These are phyloP conservation scores for Coemansia sp. DNA, from an alignment of 192 early-diverging fungal genomes.

Conservation along the genomic window DNA sequence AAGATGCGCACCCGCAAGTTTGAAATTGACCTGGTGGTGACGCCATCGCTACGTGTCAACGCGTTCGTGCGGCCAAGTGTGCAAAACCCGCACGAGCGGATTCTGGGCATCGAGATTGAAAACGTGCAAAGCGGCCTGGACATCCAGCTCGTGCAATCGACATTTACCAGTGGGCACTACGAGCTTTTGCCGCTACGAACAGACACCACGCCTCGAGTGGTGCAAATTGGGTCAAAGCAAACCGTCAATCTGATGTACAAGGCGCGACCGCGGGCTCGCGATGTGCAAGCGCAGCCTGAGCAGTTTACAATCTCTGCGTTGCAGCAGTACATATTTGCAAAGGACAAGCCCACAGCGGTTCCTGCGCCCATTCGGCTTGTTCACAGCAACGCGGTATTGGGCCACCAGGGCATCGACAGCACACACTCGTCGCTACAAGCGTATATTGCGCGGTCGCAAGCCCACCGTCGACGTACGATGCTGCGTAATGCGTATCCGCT, in stretches of 20 bases:
- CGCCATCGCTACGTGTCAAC: slow-evolving; percentile 88
- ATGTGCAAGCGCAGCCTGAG: slow-evolving; percentile 33
- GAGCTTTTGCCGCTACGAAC: slow-evolving; percentile 22
- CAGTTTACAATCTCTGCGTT: slow-evolving; percentile 49
- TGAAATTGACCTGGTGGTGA: slow-evolving; percentile 61
- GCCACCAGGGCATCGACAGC: slow-evolving; percentile 57
- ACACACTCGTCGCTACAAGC: slow-evolving; percentile 62
- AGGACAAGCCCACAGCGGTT: slow-evolving; percentile 22
- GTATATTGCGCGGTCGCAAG: slow-evolving; percentile 70
- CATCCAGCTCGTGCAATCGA: slow-evolving; percentile 47
- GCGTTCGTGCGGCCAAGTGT: slow-evolving; percentile 88
- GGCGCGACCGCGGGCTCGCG: slow-evolving; percentile 12
- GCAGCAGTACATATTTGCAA: slow-evolving; percentile 47
- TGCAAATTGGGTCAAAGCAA: slow-evolving; percentile 34
- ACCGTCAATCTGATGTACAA: slow-evolving; percentile 39
- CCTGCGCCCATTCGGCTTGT: slow-evolving; percentile 31
- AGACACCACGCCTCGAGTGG: neutral
- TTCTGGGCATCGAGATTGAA: slow-evolving; percentile 87
- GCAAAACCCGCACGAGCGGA: slow-evolving; percentile 75
- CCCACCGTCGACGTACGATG: slow-evolving; percentile 68
- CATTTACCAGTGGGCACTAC: slow-evolving; percentile 39
- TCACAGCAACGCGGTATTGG: slow-evolving; percentile 53
- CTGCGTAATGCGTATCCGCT: slow-evolving; percentile 67
- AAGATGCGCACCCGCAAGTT: slow-evolving; percentile 42
- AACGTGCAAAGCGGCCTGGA: slow-evolving; percentile 32